phyloP scores from a whole-genome alignment of 179 eudicot genomes.

The Amaranthus tricolor region DNA sequence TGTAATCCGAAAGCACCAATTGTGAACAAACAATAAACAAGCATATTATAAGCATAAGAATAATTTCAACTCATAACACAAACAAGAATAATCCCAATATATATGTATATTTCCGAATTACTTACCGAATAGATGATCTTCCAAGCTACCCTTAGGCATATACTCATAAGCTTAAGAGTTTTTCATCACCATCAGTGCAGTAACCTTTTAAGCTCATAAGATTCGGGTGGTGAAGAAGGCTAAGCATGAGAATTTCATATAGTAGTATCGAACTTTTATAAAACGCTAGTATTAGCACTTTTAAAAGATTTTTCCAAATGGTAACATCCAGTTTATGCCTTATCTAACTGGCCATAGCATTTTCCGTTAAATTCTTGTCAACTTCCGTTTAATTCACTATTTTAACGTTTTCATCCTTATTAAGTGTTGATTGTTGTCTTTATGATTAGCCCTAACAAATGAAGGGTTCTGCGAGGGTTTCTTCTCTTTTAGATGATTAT shows the following conservation, averaged over 20 bases:
- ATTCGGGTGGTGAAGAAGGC: constrained; percentile 57
- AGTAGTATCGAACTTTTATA: too few relatives aligned
- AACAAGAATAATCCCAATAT: not conserved
- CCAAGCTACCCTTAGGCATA: constrained; percentile 62
- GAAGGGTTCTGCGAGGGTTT: too few relatives aligned
- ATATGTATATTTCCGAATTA: not conserved
- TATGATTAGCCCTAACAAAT: too few relatives aligned
- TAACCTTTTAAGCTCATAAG: constrained; percentile 57
- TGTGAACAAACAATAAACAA: not conserved
- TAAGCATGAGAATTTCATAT: constrained; percentile 69
- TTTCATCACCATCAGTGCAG: constrained; percentile 59
- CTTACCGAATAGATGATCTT: constrained; percentile 48
- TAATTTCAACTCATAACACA: not conserved
- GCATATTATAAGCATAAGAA: not conserved
- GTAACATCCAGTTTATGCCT: too few relatives aligned
- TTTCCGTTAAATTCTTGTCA: too few relatives aligned
- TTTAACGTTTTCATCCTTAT: too few relatives aligned
- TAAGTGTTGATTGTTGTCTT: too few relatives aligned
- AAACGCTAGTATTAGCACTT: too few relatives aligned
- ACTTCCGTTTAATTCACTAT: too few relatives aligned
- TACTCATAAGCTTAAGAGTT: constrained; percentile 55
- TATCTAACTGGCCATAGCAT: too few relatives aligned
- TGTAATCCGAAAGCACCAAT: not conserved
- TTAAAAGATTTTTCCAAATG: too few relatives aligned
- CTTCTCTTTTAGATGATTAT: too few relatives aligned